Evolutionary conservation across 1,139 yeast genomes (phyloP), one percentile per base, ranked within the genome.

Genomic region (Meyerozyma sp.): DNA sequence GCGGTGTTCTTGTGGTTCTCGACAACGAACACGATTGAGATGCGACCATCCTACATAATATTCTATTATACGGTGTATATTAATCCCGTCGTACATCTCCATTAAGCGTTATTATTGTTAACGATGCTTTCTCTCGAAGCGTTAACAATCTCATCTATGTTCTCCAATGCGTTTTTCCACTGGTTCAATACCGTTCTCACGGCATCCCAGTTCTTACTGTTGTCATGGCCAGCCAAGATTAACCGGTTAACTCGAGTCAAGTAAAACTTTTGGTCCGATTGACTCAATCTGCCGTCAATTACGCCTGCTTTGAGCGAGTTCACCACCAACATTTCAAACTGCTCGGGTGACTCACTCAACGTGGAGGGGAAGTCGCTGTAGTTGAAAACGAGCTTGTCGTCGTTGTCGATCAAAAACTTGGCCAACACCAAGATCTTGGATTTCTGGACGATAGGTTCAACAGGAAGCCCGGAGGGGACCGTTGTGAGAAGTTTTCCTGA

Each of bases 1-100:
- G 99, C 16, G 98, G 98, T 0, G 77, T 93, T 46, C 68, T 93
- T 41, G 93, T 90, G 2, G 97, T 91, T 6, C 69, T 88, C 42
- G 95, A 88, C 51, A 63, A 66, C 36, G 70, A 69, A 42, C 65
- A 54, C 47, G 70, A 65, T 27, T 27, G 29, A 27, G 13, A 2
- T 10, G 28, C 13, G 13, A 27, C 13, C 29, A n/a, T n/a, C 29
- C 29, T 27, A 27, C 29, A 27, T 27, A n/a, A 30, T 8, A 7
- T 30, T 30, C 34, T 30, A 30, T 30, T 13, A 30, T 30, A 30
- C 34, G 34, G 34, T 14, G 34, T 30, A 14, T 30, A 30, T 30
- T 30, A 30, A 4, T 30, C 34, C 14, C 34, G 18, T 30, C 34
- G 34, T 30, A 30, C 18, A 30, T 13, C 29, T 36, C 39, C 32